phyloP scores from a whole-genome alignment of 805 yeast species.

The Pichia nanzhaoensis region DNA sequence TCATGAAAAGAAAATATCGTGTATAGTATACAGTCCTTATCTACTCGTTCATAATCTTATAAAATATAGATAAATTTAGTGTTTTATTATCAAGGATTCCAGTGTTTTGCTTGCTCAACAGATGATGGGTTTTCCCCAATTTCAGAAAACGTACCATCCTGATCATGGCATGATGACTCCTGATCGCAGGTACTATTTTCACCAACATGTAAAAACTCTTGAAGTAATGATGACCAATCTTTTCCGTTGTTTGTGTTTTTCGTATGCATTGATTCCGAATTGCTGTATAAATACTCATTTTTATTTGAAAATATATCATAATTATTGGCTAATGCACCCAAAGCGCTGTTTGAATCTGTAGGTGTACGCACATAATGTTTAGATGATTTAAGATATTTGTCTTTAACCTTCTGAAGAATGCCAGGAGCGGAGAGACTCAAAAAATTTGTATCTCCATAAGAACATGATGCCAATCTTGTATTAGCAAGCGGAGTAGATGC shows the following conservation, averaged over 20 bases:
- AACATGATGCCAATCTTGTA: not conserved
- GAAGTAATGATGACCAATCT: not conserved
- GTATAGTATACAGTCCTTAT: slow-evolving; percentile 1
- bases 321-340: not conserved
- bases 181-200: no score
- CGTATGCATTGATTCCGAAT: not conserved
- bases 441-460: not conserved
- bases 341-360: not conserved
- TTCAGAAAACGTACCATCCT: slow-evolving; percentile 3
- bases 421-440: not conserved
- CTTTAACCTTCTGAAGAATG: slow-evolving; percentile 8
- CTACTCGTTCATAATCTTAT: not conserved
- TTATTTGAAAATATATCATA: not conserved
- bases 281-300: not conserved
- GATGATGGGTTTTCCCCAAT: slow-evolving; percentile 7
- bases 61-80: not conserved
- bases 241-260: not conserved
- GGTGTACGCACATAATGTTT: slow-evolving; percentile 10
- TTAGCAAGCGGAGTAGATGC: slow-evolving; percentile 16
- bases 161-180: no score
- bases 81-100: slow-evolving; percentile 2
- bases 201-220: not conserved
- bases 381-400: slow-evolving; percentile 4
- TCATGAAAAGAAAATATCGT: no score
- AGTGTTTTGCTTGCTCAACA: not conserved